These are phyloP conservation scores for Paramyrothecium sp. DNA, from an alignment of 2,329 filamentous ascomycete genomes.

Conservation along the genomic window DNA sequence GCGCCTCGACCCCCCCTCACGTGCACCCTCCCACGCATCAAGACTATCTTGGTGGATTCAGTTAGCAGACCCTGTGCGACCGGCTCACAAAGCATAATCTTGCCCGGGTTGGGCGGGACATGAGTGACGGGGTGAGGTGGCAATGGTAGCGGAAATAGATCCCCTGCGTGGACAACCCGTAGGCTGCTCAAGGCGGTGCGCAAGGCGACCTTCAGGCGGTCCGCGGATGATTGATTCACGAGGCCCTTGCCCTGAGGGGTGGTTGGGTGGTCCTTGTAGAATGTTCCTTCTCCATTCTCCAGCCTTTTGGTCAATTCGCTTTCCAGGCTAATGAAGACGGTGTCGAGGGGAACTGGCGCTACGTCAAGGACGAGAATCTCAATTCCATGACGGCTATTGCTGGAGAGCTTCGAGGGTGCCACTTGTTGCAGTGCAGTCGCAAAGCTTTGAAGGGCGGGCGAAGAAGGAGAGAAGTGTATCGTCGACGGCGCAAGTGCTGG, in stretches of 20 bases:
- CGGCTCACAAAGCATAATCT: constrained; percentile 90
- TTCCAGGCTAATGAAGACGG: constrained; percentile 83
- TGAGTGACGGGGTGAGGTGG: constrained; percentile 86
- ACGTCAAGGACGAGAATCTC: constrained; percentile 84
- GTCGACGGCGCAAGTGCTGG: constrained; percentile 71
- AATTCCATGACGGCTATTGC: constrained; percentile 72
- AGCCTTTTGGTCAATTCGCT: constrained; percentile 75
- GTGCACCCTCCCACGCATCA: constrained; percentile 63
- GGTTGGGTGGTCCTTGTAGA: constrained; percentile 63
- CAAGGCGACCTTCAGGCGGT: constrained; percentile 63
- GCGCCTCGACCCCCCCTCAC: constrained; percentile 49
- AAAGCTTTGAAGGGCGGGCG: constrained; percentile 74
- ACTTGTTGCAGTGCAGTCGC: constrained; percentile 69
- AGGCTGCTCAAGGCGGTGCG: constrained; percentile 72
- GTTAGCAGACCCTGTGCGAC: constrained; percentile 83
- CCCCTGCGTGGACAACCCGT: constrained; percentile 78
- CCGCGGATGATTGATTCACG: constrained; percentile 43
- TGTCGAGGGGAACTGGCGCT: constrained; percentile 75
- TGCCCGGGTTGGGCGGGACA: constrained; percentile 77
- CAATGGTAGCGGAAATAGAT: constrained; percentile 74
- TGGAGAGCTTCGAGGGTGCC: constrained; percentile 72
- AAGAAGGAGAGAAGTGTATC: constrained; percentile 74
- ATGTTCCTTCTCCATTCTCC: constrained; percentile 80
- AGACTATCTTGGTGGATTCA: constrained; percentile 77
- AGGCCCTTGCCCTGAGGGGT: constrained; percentile 34